Evolutionary conservation across 1,139 yeast species (phyloP).

Genomic region (Yamadazyma trypodendri): DNA sequence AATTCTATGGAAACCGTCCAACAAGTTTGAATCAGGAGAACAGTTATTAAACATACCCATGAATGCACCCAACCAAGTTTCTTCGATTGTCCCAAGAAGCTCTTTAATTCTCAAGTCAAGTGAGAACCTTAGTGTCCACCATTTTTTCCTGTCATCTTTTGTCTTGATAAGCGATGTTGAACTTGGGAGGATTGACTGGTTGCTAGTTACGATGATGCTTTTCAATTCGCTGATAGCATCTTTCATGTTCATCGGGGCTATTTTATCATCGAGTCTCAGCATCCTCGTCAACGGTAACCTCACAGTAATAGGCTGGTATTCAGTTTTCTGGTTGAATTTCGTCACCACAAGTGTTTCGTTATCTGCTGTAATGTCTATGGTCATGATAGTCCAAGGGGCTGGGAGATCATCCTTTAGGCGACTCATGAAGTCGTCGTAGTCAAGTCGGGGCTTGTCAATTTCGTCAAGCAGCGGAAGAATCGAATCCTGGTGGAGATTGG

Average conservation of each 20-base stretch:
- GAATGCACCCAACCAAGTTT: conserved; percentile 82
- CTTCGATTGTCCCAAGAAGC: conserved; percentile 60
- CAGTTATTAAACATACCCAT: conserved; percentile 51
- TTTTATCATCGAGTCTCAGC: background rate
- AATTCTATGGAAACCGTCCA: conserved; percentile 4
- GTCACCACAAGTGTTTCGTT: conserved; percentile 60
- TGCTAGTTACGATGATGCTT: conserved; percentile 58
- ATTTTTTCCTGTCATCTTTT: conserved; percentile 59
- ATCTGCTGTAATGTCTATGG: conserved; percentile 60
- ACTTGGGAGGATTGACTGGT: conserved; percentile 54
- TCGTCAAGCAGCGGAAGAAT: conserved; percentile 3
- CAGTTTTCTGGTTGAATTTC: conserved; percentile 31
- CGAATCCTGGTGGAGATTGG: background rate
- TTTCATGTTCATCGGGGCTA: conserved; percentile 36
- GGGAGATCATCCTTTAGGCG: conserved; percentile 31
- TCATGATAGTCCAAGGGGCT: conserved; percentile 55
- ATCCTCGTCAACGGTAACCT: conserved; percentile 59
- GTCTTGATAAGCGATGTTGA: conserved; percentile 53
- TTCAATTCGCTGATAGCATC: conserved; percentile 47
- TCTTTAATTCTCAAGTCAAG: conserved; percentile 57
- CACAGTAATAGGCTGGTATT: conserved; percentile 42
- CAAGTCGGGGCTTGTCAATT: background rate
- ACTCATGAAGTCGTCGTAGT: background rate
- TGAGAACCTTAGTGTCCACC: conserved; percentile 76
- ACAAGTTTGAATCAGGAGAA: background rate